Conservation (phyloP, 2,329 filamentous ascomycete genomes). For the Lasiodiplodia sp. region DNA sequence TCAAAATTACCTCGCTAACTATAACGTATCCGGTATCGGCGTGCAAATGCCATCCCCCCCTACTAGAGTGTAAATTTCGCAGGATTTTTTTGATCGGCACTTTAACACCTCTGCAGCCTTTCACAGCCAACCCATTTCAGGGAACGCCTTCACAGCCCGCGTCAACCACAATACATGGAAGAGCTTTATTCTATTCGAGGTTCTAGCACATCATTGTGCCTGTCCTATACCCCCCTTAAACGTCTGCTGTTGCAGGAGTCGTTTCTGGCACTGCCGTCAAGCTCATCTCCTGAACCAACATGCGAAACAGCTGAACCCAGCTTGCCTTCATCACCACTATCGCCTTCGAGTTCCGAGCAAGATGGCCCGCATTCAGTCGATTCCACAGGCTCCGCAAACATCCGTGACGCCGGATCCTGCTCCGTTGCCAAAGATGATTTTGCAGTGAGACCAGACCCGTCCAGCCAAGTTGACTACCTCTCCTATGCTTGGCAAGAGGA, state of each 20-base stretch:
- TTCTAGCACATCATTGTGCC: too few species aligned
- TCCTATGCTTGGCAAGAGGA: conserved; percentile 96
- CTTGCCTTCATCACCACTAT: background rate
- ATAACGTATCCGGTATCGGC: background rate
- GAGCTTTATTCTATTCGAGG: too few species aligned
- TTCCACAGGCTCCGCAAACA: conserved; percentile 48
- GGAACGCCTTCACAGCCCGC: too few species aligned
- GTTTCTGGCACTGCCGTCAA: background rate
- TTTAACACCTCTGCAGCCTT: too few species aligned
- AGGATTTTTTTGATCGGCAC: too few species aligned
- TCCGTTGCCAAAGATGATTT: conserved; percentile 77
- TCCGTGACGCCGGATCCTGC: conserved; percentile 61
- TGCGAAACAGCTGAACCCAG: background rate
- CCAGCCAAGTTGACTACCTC: conserved; percentile 92
- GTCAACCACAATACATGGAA: too few species aligned
- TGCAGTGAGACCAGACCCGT: conserved; percentile 75
- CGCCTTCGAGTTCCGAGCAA: background rate
- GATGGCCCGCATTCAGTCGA: conserved; percentile 55
- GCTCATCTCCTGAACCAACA: background rate
- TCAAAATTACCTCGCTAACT: too few species aligned
- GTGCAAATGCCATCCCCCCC: too few species aligned
- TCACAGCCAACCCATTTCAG: too few species aligned
- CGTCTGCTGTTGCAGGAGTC: too few species aligned
- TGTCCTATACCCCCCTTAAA: too few species aligned
- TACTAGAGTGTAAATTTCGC: too few species aligned